Percentiles rank a stretch among this genome's conserved stretches.
phyloP scores from a whole-genome alignment of 179 eudicot species.

The Kewa caespitosa region DNA sequence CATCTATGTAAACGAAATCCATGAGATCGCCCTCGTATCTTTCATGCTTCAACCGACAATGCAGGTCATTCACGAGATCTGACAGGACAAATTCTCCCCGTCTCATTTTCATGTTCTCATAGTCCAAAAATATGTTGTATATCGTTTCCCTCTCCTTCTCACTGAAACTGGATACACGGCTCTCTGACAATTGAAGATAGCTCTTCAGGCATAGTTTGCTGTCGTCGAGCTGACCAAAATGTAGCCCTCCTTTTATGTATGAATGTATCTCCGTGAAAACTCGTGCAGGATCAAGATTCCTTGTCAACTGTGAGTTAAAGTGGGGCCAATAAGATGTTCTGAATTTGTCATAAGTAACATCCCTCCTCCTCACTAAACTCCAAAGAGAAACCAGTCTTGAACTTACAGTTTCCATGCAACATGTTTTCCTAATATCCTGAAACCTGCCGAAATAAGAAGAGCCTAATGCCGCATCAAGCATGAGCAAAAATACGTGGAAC shows the following conservation, averaged over 20 bases:
- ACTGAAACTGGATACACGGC: slow-evolving; percentile 15
- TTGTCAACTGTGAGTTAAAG: slow-evolving; percentile 15
- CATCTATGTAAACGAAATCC: slow-evolving; percentile 57
- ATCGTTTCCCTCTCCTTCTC: slow-evolving; percentile 31
- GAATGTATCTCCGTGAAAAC: slow-evolving; percentile 30
- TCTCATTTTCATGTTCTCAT: slow-evolving; percentile 44
- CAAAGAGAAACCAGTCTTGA: slow-evolving; percentile 14
- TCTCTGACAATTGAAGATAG: slow-evolving; percentile 15
- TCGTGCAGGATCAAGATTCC: slow-evolving; percentile 17
- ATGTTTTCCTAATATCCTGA: not conserved
- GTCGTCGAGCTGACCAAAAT: not conserved
- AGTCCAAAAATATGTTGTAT: slow-evolving; percentile 41
- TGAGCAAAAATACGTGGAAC: slow-evolving; percentile 24
- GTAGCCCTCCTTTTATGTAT: slow-evolving; percentile 25
- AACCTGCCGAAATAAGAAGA: slow-evolving; percentile 22
- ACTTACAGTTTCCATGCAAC: not conserved
- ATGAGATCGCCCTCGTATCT: slow-evolving; percentile 34
- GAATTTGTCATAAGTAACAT: slow-evolving; percentile 23
- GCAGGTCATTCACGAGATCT: slow-evolving; percentile 55
- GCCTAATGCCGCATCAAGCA: slow-evolving; percentile 25
- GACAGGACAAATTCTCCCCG: slow-evolving; percentile 46
- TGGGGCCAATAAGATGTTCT: slow-evolving; percentile 26
- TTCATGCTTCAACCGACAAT: slow-evolving; percentile 30
- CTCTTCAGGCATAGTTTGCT: slow-evolving; percentile 8
- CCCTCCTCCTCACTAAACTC: slow-evolving; percentile 21